Percentiles rank a stretch among this genome's conserved stretches.
These are phyloP conservation scores for Chlorociboria aeruginascens DNA, from an alignment of 495 filamentous ascomycete genomes.

Conservation along the genomic window DNA sequence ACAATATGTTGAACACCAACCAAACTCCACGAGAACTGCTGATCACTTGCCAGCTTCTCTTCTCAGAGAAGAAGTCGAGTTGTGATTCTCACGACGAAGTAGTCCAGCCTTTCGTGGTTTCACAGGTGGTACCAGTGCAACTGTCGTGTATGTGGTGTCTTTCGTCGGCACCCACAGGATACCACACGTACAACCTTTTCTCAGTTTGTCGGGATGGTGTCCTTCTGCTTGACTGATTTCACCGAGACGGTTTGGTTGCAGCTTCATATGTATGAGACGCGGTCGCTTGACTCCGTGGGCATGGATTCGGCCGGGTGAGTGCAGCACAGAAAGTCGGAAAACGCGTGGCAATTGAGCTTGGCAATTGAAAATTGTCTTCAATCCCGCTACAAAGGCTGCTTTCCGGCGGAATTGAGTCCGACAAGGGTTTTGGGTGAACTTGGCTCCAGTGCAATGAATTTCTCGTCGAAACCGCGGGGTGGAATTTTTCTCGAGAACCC, in stretches of 20 bases:
- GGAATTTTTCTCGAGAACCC: too few species aligned
- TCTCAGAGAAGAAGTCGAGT: not conserved
- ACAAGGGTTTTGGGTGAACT: too few species aligned
- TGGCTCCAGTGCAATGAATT: too few species aligned
- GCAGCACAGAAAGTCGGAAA: conserved; percentile 1
- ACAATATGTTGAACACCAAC: conserved; percentile 8
- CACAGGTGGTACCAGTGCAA: conserved; percentile 5
- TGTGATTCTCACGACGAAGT: conserved; percentile 2
- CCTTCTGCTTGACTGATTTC: conserved; percentile 2
- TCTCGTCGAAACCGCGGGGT: too few species aligned
- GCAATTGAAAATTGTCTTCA: not conserved
- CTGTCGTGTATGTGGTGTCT: not conserved
- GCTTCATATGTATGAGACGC: conserved; percentile 4
- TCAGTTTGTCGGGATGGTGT: conserved; percentile 1
- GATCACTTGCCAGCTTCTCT: not conserved
- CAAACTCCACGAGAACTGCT: not conserved
- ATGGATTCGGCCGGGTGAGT: conserved; percentile 10
- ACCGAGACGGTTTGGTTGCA: conserved; percentile 8
- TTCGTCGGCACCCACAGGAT: not conserved
- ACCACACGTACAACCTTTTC: not conserved
- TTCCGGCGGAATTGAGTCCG: too few species aligned
- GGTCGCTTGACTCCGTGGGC: conserved; percentile 8
- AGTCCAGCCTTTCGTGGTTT: conserved; percentile 1
- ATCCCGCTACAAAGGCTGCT: too few species aligned
- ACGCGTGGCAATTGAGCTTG: not conserved